These are phyloP conservation scores for Lachancea dasiensis DNA, from an alignment of 805 yeast genomes.

Conservation along the genomic window DNA sequence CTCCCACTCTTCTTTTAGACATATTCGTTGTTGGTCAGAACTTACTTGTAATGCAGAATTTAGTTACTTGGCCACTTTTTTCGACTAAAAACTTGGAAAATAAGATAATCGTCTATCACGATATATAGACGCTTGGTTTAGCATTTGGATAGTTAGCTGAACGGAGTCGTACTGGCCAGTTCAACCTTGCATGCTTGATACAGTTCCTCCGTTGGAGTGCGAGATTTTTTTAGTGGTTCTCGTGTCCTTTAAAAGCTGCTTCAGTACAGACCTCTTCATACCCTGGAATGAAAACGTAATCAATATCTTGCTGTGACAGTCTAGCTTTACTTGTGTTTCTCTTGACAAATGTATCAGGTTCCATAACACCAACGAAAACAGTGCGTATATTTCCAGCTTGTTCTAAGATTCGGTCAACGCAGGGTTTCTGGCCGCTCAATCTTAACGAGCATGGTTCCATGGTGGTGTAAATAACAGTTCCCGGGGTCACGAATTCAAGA, in stretches of 20 bases:
- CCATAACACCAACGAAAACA: constrained; percentile 86
- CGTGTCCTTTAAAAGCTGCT: constrained; percentile 72
- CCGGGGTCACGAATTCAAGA: constrained; percentile 49
- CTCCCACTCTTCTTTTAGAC: constrained; percentile 22
- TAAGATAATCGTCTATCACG: neutral
- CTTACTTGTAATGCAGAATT: neutral
- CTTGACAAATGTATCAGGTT: constrained; percentile 84
- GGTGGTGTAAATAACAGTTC: constrained; percentile 82
- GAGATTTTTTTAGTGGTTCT: no score
- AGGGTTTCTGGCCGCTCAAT: constrained; percentile 84
- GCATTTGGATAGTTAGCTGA: neutral
- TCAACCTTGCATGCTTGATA: neutral
- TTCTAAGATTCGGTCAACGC: constrained; percentile 70
- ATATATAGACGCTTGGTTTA: neutral
- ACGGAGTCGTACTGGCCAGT: neutral
- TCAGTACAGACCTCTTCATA: constrained; percentile 62
- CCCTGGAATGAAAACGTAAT: constrained; percentile 78
- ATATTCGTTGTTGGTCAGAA: constrained; percentile 6
- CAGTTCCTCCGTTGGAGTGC: no score
- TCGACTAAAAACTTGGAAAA: neutral
- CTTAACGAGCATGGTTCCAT: constrained; percentile 96
- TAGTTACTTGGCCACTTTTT: neutral
- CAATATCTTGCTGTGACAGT: constrained; percentile 52
- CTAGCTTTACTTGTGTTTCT: constrained; percentile 58
- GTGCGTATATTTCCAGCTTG: constrained; percentile 47